Percentiles rank a stretch among this genome's conserved stretches.
Evolutionary conservation across 129 eudicot genomes (phyloP).

Genomic region (Ambrosia artemisiifolia): DNA sequence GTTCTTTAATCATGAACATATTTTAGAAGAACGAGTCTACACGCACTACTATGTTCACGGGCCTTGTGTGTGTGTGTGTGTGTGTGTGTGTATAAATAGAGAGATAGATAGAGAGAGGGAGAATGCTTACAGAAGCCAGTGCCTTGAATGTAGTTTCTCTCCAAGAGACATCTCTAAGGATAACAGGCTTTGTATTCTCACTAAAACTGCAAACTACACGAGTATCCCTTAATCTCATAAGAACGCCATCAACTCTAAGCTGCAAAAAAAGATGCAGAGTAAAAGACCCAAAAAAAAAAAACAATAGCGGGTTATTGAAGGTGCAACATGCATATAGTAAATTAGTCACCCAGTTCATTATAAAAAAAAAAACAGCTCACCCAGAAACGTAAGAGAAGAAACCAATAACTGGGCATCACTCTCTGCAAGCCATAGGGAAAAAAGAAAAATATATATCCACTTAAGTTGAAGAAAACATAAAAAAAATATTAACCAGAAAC

Average conservation of each 20-base stretch:
- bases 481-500: background rate
- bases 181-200: conserved; percentile 42
- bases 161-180: conserved; percentile 92
- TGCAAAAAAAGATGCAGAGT: conserved; percentile 28
- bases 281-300: conserved; percentile 7
- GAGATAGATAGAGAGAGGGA: background rate
- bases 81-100: no score
- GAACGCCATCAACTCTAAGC: conserved; percentile 98
- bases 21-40: no score
- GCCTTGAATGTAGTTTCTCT: conserved; percentile 79
- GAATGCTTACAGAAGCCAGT: conserved; percentile 65
- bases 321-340: background rate
- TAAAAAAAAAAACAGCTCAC: conserved; percentile 43
- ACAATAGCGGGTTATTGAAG: background rate
- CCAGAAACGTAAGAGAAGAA: conserved; percentile 97
- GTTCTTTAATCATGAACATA: no score
- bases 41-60: no score
- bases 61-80: no score
- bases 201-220: conserved; percentile 74
- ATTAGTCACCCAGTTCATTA: background rate
- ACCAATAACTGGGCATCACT: conserved; percentile 98
- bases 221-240: conserved; percentile 94
- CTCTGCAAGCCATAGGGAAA: conserved; percentile 47
- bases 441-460: background rate
- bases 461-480: conserved; percentile 3